Base-by-base conservation (phyloP, 2,329 filamentous ascomycete species). In the Neoarthrinium moseri region DNA sequence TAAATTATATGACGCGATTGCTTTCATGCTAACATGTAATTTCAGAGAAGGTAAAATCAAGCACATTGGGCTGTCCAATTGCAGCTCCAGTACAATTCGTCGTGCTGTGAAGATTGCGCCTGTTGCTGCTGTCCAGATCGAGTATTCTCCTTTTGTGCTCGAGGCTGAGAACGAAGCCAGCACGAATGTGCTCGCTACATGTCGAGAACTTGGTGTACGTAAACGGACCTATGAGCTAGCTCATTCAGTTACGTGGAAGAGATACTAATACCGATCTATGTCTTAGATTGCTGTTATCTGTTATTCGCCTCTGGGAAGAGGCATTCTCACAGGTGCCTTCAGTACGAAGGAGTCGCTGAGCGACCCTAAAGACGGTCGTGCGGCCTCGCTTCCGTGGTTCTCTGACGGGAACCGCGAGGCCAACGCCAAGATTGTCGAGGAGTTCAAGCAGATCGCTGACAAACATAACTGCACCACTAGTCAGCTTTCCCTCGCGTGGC, bases 401-500 rank as follows among this genome's bases (percentile, higher is more conserved):
- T 59, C 59, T 30, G 54, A 55, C 4, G 73, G 73, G 34, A 77
- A 76, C 50, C 78, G 80, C 51, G 64, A 68, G 30, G 70, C 71
- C 53, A 83, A 83, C 55, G 50, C 67, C 38, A 40, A 55, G 45
- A 41, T 63, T 22, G 61, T 63, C 5, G 51, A 56, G 18, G 37
- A 51, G 43, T 47, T 67, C 41, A 45, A 55, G 45, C 47, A 55
- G 20, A 15, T 66, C 3, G 61, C 62, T 4, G 49, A 52, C 24
- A 36, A 46, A 20, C 62, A 65, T 53, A 68, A 68, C 1, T 71
- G 67, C 46, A 78, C 76, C 0, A 51, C 70, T 2, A 66, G 68
- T 1, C 80, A 84, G 63, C 63, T 84, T 20, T 77, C 75, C 1
- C 56, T 85, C 22, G 76, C 74, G 2, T 85, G 80, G 80, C 61